Evolutionary conservation across 352 stramenopile genomes (phyloP).

Genomic region (Pythium chondricola): DNA sequence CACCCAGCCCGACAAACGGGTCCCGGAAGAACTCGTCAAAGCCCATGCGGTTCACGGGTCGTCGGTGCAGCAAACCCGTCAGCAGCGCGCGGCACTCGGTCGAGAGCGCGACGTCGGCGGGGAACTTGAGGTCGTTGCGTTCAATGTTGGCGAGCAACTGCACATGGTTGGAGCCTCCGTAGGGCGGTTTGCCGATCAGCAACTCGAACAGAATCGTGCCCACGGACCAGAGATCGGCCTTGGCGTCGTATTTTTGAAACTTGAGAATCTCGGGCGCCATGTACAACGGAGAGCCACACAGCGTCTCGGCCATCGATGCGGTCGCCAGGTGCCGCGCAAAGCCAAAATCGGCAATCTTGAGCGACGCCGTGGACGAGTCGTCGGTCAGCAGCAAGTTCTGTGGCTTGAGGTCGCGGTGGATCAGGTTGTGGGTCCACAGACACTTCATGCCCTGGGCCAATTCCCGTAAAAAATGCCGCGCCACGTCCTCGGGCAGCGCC

Average conservation of each 20-base stretch:
- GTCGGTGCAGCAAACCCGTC: constrained; percentile 76
- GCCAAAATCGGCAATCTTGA: constrained; percentile 74
- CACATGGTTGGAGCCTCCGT: constrained; percentile 93
- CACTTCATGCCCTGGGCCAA: constrained; percentile 68
- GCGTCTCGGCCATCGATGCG: constrained; percentile 91
- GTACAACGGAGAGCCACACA: constrained; percentile 95
- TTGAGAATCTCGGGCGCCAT: constrained; percentile 97
- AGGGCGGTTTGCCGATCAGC: constrained; percentile 90
- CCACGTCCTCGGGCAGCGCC: constrained; percentile 28
- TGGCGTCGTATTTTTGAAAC: constrained; percentile 94
- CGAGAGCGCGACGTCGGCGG: constrained; percentile 71
- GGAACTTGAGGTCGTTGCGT: constrained; percentile 84
- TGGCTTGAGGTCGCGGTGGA: constrained; percentile 92
- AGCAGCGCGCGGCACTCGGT: constrained; percentile 78
- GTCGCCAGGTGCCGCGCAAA: constrained; percentile 93
- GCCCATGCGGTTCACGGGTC: constrained; percentile 75
- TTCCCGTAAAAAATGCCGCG: constrained; percentile 58
- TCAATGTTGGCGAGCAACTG: constrained; percentile 93
- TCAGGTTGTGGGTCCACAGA: constrained; percentile 71
- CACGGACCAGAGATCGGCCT: constrained; percentile 95
- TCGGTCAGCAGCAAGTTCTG: constrained; percentile 93
- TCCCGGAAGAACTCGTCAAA: constrained; percentile 91
- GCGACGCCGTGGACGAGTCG: constrained; percentile 36
- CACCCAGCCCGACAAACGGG: constrained; percentile 41
- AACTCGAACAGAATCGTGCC: constrained; percentile 96